Evolutionary conservation across 2,329 filamentous ascomycete species (phyloP).

Genomic region (Aspergillus intermedius): DNA sequence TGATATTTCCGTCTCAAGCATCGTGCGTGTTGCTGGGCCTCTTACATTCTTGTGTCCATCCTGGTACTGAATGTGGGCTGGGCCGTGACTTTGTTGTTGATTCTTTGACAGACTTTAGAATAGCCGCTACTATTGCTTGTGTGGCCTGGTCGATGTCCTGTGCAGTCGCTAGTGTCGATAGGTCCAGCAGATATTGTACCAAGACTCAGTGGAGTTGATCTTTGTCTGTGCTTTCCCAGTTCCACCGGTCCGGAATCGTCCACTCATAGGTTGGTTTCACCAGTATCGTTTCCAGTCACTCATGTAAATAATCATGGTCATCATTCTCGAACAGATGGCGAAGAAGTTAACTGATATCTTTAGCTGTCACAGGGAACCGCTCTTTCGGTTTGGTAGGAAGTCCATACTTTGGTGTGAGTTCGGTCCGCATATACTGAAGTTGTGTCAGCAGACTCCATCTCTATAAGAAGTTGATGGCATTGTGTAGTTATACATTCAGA

Average conservation of each 20-base stretch:
- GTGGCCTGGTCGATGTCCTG: not conserved
- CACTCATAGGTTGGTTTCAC: no score
- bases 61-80: no score
- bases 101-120: not conserved
- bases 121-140: not conserved
- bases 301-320: conserved; percentile 2
- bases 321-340: conserved; percentile 7
- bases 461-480: not conserved
- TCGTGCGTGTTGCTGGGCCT: no score
- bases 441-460: conserved; percentile 3
- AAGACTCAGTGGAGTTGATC: not conserved
- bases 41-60: no score
- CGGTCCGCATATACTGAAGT: conserved; percentile 9
- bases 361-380: not conserved
- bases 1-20: no score
- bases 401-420: conserved; percentile 10
- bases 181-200: not conserved
- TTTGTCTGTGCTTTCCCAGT: not conserved
- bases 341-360: conserved; percentile 14
- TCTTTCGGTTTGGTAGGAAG: conserved; percentile 10
- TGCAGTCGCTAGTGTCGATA: not conserved
- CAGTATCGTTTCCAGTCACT: no score
- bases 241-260: no score
- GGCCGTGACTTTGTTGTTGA: no score
- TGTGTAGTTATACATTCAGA: conserved; percentile 7